Evolutionary conservation across 176 grass and related monocot genomes (phyloP), one percentile per base, ranked within the genome.

Genomic region (Saccharum spontaneum): DNA sequence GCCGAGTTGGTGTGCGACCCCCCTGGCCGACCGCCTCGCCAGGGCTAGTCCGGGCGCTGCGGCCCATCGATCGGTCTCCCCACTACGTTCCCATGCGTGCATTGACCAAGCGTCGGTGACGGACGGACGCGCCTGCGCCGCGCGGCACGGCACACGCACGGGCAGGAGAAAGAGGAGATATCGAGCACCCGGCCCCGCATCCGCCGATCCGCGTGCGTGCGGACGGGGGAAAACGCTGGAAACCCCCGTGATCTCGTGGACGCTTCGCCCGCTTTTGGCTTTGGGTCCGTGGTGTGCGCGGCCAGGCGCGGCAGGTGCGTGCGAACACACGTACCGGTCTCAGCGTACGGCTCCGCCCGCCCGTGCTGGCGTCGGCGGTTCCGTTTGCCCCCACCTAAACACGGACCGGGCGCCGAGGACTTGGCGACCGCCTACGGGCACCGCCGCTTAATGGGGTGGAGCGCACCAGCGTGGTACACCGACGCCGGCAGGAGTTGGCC

Each of bases 101-200:
- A 82, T 81, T 71, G 54, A 86, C 79, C 79, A 10, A 2, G 28
- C 87, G 71, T 68, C 87, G 87, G 41, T 86, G 83, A 68, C 78
- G 63, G 62, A 67, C 62, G 49, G 49, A 52, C 15, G 77, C 59
- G 49, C 73, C 45, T 16, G 33, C 74, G 24, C 73, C 71, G 9
- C 73, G 31, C 43, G 43, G 3, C 3, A 4, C 48, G 15, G n/a
- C 54, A 8, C 50, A 54, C 14, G 44, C 43, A 44, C 43, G 44
- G 12, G 70, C 40, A 24, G 24, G 46, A 31, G 64, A 18, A 18
- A 39, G 8, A 64, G 28, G 28, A 28, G 28, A 50, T 1, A 55
- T 16, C 48, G 46, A 1, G 24, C 60, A 6, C 71, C 45, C 54
- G 9, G 54, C 54, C 18, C 22, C 22, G 57, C 57, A 24, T 12